phyloP scores from a whole-genome alignment of 2,329 filamentous ascomycete species.

The Ophiostoma pallidulum region DNA sequence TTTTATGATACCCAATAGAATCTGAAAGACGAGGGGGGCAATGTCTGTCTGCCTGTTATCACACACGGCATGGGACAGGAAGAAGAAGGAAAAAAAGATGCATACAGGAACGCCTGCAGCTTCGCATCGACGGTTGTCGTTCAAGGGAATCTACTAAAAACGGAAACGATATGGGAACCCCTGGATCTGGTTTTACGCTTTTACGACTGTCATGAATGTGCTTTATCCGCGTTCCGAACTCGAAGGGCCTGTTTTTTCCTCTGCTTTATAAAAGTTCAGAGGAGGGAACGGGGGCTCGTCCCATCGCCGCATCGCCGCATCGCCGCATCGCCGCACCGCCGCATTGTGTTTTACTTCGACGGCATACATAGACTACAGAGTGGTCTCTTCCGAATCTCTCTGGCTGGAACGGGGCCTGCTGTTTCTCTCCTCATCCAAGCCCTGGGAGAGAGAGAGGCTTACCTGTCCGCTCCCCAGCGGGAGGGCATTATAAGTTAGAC shows the following conservation, averaged over 20 bases:
- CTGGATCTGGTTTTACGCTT: conserved; percentile 26
- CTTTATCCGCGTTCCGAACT: conserved; percentile 22
- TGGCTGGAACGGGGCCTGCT: conserved; percentile 23
- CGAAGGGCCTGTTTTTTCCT: conserved; percentile 26
- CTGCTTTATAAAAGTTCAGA: conserved; percentile 21
- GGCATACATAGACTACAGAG: conserved; percentile 50
- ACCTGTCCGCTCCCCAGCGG: background rate
- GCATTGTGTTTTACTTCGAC: conserved; percentile 27
- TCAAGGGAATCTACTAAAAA: conserved; percentile 20
- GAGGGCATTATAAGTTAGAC: background rate
- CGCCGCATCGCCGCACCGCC: conserved; percentile 25
- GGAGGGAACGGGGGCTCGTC: conserved; percentile 23
- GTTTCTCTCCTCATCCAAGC: conserved; percentile 30
- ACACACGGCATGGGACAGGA: conserved; percentile 12
- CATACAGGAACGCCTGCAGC: conserved; percentile 21
- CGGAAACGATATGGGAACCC: conserved; percentile 13
- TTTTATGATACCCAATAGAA: conserved; percentile 32
- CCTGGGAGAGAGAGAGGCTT: background rate
- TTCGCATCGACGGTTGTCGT: conserved; percentile 23
- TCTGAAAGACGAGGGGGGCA: conserved; percentile 23
- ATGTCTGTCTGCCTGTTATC: conserved; percentile 19
- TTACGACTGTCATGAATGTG: conserved; percentile 32
- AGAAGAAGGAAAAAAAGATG: conserved; percentile 15
- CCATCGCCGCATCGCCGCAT: conserved; percentile 24
- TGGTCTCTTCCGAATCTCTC: conserved; percentile 41